Percentiles rank a stretch among this genome's conserved stretches.
Evolutionary conservation across 345 rosid genomes (phyloP).

Genomic region (Garcia nutans): DNA sequence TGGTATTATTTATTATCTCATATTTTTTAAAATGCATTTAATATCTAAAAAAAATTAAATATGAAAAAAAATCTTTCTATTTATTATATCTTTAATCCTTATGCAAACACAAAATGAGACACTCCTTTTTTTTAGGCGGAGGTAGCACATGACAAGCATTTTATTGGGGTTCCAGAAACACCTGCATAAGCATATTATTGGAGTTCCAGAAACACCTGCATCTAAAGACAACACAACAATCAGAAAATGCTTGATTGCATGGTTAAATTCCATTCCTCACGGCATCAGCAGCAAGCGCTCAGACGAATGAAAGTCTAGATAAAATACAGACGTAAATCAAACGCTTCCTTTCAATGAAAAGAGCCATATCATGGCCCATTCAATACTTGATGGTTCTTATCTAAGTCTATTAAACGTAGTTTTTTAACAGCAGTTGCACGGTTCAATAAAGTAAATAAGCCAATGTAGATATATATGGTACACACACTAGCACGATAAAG

Average conservation of each 20-base stretch:
- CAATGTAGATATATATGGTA: constrained; percentile 34
- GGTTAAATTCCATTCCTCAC: not conserved
- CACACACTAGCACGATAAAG: constrained; percentile 41
- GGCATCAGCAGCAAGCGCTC: not conserved
- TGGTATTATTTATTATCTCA: too few relatives aligned
- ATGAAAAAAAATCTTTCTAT: too few relatives aligned
- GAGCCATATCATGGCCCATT: constrained; percentile 18
- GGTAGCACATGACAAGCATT: not conserved
- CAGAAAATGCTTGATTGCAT: not conserved
- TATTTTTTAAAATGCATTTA: too few relatives aligned
- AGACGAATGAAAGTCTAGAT: not conserved
- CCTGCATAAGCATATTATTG: not conserved
- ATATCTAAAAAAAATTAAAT: too few relatives aligned
- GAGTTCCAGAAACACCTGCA: not conserved
- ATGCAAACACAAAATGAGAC: too few relatives aligned
- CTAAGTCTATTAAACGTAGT: constrained; percentile 21
- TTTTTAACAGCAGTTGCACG: constrained; percentile 28
- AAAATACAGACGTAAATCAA: not conserved
- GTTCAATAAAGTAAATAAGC: constrained; percentile 32
- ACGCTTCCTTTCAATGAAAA: not conserved
- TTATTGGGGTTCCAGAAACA: not conserved
- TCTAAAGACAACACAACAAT: not conserved
- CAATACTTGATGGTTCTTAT: constrained; percentile 28
- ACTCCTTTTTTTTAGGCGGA: too few relatives aligned
- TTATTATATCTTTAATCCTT: too few relatives aligned